Conservation (phyloP, 2,329 filamentous ascomycete species). For the Fusarium luffae region DNA sequence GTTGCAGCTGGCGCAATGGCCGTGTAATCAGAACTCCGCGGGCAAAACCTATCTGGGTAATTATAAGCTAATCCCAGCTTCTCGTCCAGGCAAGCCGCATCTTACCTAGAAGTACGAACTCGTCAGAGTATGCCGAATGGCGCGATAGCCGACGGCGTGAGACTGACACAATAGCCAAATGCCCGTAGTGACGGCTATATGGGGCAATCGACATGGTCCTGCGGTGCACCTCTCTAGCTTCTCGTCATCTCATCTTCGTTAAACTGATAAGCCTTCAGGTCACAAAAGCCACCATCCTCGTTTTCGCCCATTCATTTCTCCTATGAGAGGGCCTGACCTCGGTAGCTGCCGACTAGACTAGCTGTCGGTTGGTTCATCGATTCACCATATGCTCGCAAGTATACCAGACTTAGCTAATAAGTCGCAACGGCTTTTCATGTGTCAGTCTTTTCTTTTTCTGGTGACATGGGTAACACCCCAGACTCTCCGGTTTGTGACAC, state of each 20-base stretch:
- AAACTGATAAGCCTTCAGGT: slow-evolving; percentile 22
- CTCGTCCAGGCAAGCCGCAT: neutral
- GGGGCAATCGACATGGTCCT: slow-evolving; percentile 16
- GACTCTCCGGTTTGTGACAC: slow-evolving; percentile 36
- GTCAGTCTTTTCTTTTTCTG: slow-evolving; percentile 37
- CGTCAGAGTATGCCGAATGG: slow-evolving; percentile 1
- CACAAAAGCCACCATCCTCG: neutral
- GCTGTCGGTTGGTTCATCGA: slow-evolving; percentile 33
- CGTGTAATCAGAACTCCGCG: neutral
- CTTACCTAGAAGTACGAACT: neutral
- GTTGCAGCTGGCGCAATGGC: neutral
- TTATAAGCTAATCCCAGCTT: slow-evolving; percentile 1
- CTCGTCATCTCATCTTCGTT: slow-evolving; percentile 8
- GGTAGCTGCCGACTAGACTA: slow-evolving; percentile 40
- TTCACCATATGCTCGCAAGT: slow-evolving; percentile 26
- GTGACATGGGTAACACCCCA: slow-evolving; percentile 29
- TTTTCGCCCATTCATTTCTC: slow-evolving; percentile 8
- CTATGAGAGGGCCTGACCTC: slow-evolving; percentile 29
- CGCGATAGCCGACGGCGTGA: slow-evolving; percentile 18
- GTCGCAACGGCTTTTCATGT: slow-evolving; percentile 29
- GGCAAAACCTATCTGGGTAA: neutral
- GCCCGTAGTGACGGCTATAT: slow-evolving; percentile 4
- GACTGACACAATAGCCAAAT: slow-evolving; percentile 7
- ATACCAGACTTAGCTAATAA: slow-evolving; percentile 30
- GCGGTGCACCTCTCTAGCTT: slow-evolving; percentile 1